Evolutionary conservation across 2,329 filamentous ascomycete genomes (phyloP).

Genomic region (Xylariaceae sp.): DNA sequence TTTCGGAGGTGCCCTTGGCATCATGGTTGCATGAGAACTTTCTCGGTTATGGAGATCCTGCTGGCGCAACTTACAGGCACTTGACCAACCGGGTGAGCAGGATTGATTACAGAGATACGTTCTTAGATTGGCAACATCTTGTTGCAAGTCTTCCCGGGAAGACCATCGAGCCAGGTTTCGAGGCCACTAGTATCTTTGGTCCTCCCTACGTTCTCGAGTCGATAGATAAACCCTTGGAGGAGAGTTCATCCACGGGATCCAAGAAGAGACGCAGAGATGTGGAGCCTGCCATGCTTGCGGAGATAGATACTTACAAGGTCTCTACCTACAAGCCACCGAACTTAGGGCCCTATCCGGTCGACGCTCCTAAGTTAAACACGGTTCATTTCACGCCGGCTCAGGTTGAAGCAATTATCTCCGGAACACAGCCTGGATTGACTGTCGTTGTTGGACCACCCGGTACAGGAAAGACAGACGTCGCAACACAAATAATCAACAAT

Average conservation of each 20-base stretch:
- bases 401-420: constrained; percentile 87
- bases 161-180: constrained; percentile 71
- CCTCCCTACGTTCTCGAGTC: constrained; percentile 84
- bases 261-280: constrained; percentile 85
- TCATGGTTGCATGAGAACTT: constrained; percentile 96
- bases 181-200: constrained; percentile 66
- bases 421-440: constrained; percentile 88
- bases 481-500: constrained; percentile 97
- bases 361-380: constrained; percentile 73
- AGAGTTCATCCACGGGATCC: constrained; percentile 53
- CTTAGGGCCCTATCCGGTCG: constrained; percentile 80
- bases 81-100: constrained; percentile 70
- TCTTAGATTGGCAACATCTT: constrained; percentile 91
- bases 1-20: constrained; percentile 80
- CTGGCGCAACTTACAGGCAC: constrained; percentile 79
- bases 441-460: constrained; percentile 92
- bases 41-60: constrained; percentile 91
- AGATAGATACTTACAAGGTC: constrained; percentile 67
- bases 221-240: constrained; percentile 48
- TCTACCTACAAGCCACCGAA: constrained; percentile 88
- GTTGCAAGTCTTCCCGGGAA: constrained; percentile 85
- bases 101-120: constrained; percentile 89
- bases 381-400: constrained; percentile 89
- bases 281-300: constrained; percentile 58
- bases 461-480: constrained; percentile 98